Evolutionary conservation across 106 monocot species (phyloP), one percentile per base, ranked within the genome.

Genomic region (Agapanthus africanus): DNA sequence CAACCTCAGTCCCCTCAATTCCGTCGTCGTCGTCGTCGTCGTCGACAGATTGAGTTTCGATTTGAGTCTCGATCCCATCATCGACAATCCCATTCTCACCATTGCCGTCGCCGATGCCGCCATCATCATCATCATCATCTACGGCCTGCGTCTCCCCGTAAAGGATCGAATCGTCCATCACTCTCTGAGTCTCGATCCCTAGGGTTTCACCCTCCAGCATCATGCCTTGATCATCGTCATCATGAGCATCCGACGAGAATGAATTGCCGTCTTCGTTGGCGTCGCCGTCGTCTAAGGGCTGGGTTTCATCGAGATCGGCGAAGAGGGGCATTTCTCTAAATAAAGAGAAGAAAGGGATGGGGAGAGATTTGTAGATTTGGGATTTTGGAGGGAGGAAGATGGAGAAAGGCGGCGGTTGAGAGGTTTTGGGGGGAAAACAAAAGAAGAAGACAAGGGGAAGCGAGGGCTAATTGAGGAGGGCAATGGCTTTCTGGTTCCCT

Each of bases 71-170:
- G n/a, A n/a, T n/a, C 42, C 14, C 14, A 4, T 40, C 66, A 40
- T 66, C 26, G 1, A 8, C 56, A 16, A 36, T 7, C 16, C 11
- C 70, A 21, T 22, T 23, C 37, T 64, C 64, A n/a, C n/a, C n/a
- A n/a, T n/a, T n/a, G n/a, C n/a, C n/a, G n/a, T n/a, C n/a, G n/a
- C n/a, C n/a, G n/a, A n/a, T n/a, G n/a, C n/a, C n/a, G n/a, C n/a
- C n/a, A n/a, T n/a, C n/a, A n/a, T n/a, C n/a, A n/a, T n/a, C n/a
- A n/a, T n/a, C 38, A 11, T 73, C 73, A 28, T 73, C 77, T 10
- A 79, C 37, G 16, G 62, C 28, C 51, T 76, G 69, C 33, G 76
- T 70, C 70, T 70, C 70, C 27, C 70, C 70, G 14, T 27, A 70
- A 4, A 68, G 68, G 13, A 66, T 42, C 66, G 28, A 42, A 15